Percentiles rank a stretch among this genome's conserved stretches.
phyloP scores from a whole-genome alignment of 2,329 filamentous ascomycete genomes.

The Didymella exigua region DNA sequence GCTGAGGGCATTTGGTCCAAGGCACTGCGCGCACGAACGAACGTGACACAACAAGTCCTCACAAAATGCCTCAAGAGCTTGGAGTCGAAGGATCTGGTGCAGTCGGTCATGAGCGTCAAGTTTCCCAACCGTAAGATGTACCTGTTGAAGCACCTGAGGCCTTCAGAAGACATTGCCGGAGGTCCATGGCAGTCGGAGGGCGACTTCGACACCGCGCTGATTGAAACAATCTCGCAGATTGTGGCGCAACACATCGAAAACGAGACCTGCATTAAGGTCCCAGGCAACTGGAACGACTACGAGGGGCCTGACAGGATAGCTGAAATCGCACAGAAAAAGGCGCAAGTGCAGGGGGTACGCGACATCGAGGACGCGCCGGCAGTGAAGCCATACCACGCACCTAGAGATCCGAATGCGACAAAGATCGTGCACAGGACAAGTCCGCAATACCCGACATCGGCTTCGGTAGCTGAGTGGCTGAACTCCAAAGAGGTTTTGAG shows the following conservation, averaged over 20 bases:
- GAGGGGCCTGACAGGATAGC: conserved; percentile 45
- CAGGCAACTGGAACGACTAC: conserved; percentile 50
- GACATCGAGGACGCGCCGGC: conserved; percentile 45
- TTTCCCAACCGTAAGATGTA: conserved; percentile 93
- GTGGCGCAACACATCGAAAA: conserved; percentile 75
- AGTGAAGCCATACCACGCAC: conserved; percentile 32
- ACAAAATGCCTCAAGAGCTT: conserved; percentile 83
- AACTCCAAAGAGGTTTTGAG: conserved; percentile 72
- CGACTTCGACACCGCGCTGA: conserved; percentile 86
- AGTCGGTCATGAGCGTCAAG: conserved; percentile 89
- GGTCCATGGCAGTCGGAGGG: conserved; percentile 95
- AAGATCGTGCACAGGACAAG: conserved; percentile 65
- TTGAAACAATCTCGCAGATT: conserved; percentile 74
- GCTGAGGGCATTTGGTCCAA: conserved; percentile 90
- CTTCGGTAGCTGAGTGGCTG: conserved; percentile 77
- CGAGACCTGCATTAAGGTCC: conserved; percentile 70
- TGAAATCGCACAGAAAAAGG: conserved; percentile 45
- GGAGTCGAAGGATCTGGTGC: conserved; percentile 80
- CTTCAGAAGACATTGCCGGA: conserved; percentile 88
- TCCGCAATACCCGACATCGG: conserved; percentile 78
- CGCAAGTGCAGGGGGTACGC: conserved; percentile 35
- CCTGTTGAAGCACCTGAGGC: conserved; percentile 83
- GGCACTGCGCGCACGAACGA: conserved; percentile 77
- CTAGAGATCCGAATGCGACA: conserved; percentile 28
- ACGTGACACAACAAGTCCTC: conserved; percentile 82